Conservation (phyloP, 805 yeast species). For the Ogataea siamensis region DNA sequence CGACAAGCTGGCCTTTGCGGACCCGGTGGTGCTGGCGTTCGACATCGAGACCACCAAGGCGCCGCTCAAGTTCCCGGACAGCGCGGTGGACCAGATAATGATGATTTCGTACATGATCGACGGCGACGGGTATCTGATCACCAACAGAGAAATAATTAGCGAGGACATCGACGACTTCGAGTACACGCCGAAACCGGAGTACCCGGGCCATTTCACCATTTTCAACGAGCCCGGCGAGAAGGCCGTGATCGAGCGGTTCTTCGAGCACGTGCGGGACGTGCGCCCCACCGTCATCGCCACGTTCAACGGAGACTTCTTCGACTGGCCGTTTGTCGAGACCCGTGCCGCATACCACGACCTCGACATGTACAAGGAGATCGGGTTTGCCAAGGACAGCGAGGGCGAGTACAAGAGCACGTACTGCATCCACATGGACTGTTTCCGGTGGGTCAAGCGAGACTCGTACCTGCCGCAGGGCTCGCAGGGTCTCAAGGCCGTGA, state of each 20-base stretch:
- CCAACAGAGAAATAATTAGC: slow-evolving; percentile 90
- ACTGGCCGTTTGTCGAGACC: slow-evolving; percentile 97
- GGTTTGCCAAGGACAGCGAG: slow-evolving; percentile 84
- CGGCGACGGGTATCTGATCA: slow-evolving; percentile 91
- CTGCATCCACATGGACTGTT: slow-evolving; percentile 97
- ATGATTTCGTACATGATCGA: slow-evolving; percentile 99
- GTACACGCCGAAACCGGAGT: slow-evolving; percentile 96
- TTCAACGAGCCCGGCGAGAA: slow-evolving; percentile 88
- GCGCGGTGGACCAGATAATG: slow-evolving; percentile 89
- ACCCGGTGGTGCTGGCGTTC: slow-evolving; percentile 93
- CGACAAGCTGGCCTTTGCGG: slow-evolving; percentile 90
- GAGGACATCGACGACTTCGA: slow-evolving; percentile 96
- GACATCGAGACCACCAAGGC: slow-evolving; percentile 98
- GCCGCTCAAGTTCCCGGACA: slow-evolving; percentile 93
- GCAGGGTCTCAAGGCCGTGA: slow-evolving; percentile 97
- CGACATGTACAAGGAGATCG: slow-evolving; percentile 89
- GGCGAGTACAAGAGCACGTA: slow-evolving; percentile 91
- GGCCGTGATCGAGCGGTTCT: slow-evolving; percentile 69
- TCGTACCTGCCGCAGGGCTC: slow-evolving; percentile 97
- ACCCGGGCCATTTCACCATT: slow-evolving; percentile 83
- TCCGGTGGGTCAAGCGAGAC: slow-evolving; percentile 96
- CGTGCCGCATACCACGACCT: slow-evolving; percentile 81
- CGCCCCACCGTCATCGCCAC: slow-evolving; percentile 97
- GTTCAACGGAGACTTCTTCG: slow-evolving; percentile 97
- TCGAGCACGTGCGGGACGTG: slow-evolving; percentile 84